Conservation (phyloP, 2,329 filamentous ascomycete genomes). For the Helotiales sp. region DNA sequence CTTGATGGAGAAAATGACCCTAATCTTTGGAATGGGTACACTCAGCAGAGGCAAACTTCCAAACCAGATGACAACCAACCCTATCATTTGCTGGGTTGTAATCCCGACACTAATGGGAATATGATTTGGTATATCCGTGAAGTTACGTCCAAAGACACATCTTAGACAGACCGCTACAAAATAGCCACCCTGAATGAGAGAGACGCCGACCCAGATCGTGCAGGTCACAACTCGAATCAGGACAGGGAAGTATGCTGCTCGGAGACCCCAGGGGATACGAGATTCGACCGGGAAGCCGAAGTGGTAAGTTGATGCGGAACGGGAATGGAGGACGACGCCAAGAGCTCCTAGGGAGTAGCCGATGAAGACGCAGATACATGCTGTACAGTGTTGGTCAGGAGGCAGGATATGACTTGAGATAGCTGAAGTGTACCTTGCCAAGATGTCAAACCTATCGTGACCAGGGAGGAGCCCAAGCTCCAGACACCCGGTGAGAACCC, state of each 20-base stretch:
- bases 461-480: not conserved
- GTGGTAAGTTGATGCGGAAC: not conserved
- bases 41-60: not conserved
- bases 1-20: constrained; percentile 5
- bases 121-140: constrained; percentile 4
- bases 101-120: not conserved
- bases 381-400: not conserved
- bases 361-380: constrained; percentile 1
- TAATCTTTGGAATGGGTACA: not conserved
- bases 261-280: not conserved
- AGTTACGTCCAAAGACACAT: constrained; percentile 1
- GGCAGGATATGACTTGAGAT: not conserved
- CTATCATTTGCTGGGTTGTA: constrained; percentile 1
- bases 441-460: not conserved
- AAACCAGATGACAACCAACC: not conserved
- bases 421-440: not conserved
- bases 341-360: not conserved
- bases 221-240: not conserved
- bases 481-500: constrained; percentile 3
- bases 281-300: not conserved
- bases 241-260: not conserved
- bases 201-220: not conserved
- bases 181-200: not conserved
- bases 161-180: not conserved
- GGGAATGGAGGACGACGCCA: constrained; percentile 2